Conservation (phyloP, 208 protist species). For the Endotrypanum monterogeii region DNA sequence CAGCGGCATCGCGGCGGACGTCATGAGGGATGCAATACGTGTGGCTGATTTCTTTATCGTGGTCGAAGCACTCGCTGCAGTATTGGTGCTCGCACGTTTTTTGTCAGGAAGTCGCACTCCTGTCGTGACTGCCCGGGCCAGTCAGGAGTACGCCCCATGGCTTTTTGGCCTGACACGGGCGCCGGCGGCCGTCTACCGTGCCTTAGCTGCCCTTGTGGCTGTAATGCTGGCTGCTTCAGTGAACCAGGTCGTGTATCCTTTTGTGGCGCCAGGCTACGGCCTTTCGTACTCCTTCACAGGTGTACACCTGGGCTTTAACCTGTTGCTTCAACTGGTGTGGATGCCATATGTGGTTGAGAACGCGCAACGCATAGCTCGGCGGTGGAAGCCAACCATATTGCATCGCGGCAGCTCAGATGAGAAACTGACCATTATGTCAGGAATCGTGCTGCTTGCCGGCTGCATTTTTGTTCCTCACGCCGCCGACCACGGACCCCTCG, state of each 20-base stretch:
- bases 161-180: constrained; percentile 9
- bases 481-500: constrained; percentile 13
- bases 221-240: constrained; percentile 34
- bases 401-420: constrained; percentile 14
- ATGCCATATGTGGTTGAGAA: constrained; percentile 26
- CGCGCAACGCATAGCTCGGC: neutral
- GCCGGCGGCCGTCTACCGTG: constrained; percentile 1
- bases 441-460: constrained; percentile 7
- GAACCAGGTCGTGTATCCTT: constrained; percentile 50
- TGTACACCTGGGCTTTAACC: constrained; percentile 35
- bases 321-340: constrained; percentile 27
- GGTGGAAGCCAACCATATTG: constrained; percentile 16
- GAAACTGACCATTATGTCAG: constrained; percentile 3
- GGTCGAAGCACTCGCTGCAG: constrained; percentile 25
- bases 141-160: constrained; percentile 27
- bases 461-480: constrained; percentile 21
- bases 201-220: constrained; percentile 14
- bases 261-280: constrained; percentile 38
- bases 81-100: constrained; percentile 20
- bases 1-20: constrained; percentile 34
- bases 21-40: constrained; percentile 18
- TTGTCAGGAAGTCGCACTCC: constrained; percentile 2
- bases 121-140: neutral
- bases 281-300: constrained; percentile 43
- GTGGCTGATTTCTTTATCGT: constrained; percentile 26